A percentile compares a stretch with the other conserved stretches of the same genome.
phyloP scores from a whole-genome alignment of 768 basidiomycete species.

The Saitozyma sp. region DNA sequence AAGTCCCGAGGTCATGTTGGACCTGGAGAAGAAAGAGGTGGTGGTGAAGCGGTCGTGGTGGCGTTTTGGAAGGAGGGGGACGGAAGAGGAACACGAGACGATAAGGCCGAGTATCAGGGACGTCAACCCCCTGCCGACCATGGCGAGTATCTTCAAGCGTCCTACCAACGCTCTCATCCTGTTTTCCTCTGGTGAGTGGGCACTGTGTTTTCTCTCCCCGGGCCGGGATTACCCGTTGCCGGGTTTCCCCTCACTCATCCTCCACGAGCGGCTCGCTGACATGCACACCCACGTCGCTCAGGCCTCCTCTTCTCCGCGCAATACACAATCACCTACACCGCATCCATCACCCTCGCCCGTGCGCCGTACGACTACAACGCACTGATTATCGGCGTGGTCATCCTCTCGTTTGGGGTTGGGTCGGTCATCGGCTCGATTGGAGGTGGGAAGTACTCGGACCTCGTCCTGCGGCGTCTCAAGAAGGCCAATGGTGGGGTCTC shows the following conservation, averaged over 20 bases:
- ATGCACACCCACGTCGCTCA: constrained; percentile 31
- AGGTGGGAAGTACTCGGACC: constrained; percentile 65
- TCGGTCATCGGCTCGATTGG: constrained; percentile 60
- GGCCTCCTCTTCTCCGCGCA: constrained; percentile 71
- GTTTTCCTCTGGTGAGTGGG: constrained; percentile 62
- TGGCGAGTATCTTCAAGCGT: constrained; percentile 62
- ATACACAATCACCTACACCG: constrained; percentile 73
- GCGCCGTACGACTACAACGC: constrained; percentile 66
- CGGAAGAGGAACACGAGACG: constrained; percentile 31
- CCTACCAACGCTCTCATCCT: constrained; percentile 70
- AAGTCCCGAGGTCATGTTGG: constrained; percentile 16
- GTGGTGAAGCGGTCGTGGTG: constrained; percentile 16
- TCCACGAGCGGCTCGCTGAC: not conserved
- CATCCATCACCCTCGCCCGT: constrained; percentile 66
- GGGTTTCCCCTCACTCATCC: not conserved
- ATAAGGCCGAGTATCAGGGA: constrained; percentile 66
- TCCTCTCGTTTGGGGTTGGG: constrained; percentile 70
- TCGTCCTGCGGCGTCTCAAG: constrained; percentile 56
- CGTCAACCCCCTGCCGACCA: constrained; percentile 71
- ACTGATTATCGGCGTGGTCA: constrained; percentile 70
- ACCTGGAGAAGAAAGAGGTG: constrained; percentile 28
- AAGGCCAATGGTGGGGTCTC: constrained; percentile 57
- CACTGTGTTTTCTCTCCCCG: not conserved
- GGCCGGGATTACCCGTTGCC: too few species aligned
- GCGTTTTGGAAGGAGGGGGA: constrained; percentile 8